Evolutionary conservation across 2,329 filamentous ascomycete species (phyloP).

Genomic region (Alternaria brassicae): DNA sequence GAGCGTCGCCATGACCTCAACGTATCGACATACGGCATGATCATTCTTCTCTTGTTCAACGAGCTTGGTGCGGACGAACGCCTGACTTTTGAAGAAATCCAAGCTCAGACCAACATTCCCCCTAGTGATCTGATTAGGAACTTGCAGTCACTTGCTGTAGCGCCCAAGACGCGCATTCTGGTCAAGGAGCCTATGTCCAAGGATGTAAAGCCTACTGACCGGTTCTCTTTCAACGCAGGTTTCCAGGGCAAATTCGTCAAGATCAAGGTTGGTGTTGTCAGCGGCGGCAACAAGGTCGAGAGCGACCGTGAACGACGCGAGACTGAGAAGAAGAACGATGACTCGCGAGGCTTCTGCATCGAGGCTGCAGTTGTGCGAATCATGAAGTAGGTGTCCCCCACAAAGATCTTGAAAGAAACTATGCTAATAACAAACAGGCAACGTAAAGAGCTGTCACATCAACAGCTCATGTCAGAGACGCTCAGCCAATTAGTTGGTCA

Average conservation of each 20-base stretch:
- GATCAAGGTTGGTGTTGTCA: constrained; percentile 88
- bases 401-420: not conserved
- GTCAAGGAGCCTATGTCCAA: constrained; percentile 82
- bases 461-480: constrained; percentile 74
- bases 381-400: constrained; percentile 74
- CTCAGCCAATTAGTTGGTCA: constrained; percentile 71
- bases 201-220: constrained; percentile 76
- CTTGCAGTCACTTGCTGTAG: constrained; percentile 80
- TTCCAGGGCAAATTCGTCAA: constrained; percentile 85
- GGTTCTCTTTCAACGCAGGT: constrained; percentile 80
- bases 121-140: constrained; percentile 75
- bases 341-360: constrained; percentile 72
- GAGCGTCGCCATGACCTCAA: constrained; percentile 87
- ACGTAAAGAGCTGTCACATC: constrained; percentile 74
- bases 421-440: constrained; percentile 60
- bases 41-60: constrained; percentile 90
- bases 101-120: constrained; percentile 81
- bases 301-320: constrained; percentile 69
- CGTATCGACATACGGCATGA: constrained; percentile 90
- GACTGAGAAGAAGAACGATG: constrained; percentile 78
- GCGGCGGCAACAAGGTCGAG: constrained; percentile 82
- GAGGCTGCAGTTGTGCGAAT: constrained; percentile 81
- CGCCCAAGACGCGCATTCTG: constrained; percentile 82
- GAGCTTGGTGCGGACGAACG: constrained; percentile 63
- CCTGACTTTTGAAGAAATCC: constrained; percentile 77